A percentile compares a stretch with the other conserved stretches of the same genome.
Evolutionary conservation across 352 stramenopile genomes (phyloP).

Genomic region (Phytopythium cucurbitacearum): DNA sequence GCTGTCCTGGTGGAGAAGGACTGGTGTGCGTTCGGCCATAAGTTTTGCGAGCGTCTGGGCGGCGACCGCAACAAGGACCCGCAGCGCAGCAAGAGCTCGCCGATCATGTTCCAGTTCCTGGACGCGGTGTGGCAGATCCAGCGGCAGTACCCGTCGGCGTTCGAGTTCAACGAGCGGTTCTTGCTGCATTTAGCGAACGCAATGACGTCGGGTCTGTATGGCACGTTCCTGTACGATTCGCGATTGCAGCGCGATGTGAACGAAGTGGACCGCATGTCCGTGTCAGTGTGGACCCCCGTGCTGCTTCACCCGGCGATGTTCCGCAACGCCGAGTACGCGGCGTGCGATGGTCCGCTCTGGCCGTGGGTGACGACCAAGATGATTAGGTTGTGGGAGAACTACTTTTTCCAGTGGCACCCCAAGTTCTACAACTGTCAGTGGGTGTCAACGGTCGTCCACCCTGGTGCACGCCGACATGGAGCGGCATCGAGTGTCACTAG

Average conservation of each 20-base stretch:
- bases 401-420: conserved; percentile 85
- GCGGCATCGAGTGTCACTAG: too few relatives aligned
- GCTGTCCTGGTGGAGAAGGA: conserved; percentile 83
- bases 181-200: conserved; percentile 78
- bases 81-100: conserved; percentile 72
- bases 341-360: conserved; percentile 59
- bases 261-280: conserved; percentile 38
- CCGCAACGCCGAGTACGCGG: conserved; percentile 46
- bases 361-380: conserved; percentile 78
- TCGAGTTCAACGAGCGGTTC: conserved; percentile 86
- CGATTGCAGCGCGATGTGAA: conserved; percentile 66
- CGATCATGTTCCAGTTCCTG: conserved; percentile 86
- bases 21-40: conserved; percentile 85
- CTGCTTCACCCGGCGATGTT: conserved; percentile 44
- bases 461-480: too few relatives aligned
- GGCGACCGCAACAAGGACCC: conserved; percentile 73
- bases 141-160: conserved; percentile 72
- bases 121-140: conserved; percentile 83
- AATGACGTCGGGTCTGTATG: conserved; percentile 75
- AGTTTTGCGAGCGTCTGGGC: conserved; percentile 67
- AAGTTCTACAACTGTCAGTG: conserved; percentile 80
- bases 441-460: conserved; percentile 20
- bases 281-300: conserved; percentile 81
- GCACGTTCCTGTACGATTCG: conserved; percentile 81
- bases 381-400: conserved; percentile 76